Conservation (phyloP, 225 moss, liverwort and hornwort species). For the Physcomitrellopsis africana region DNA sequence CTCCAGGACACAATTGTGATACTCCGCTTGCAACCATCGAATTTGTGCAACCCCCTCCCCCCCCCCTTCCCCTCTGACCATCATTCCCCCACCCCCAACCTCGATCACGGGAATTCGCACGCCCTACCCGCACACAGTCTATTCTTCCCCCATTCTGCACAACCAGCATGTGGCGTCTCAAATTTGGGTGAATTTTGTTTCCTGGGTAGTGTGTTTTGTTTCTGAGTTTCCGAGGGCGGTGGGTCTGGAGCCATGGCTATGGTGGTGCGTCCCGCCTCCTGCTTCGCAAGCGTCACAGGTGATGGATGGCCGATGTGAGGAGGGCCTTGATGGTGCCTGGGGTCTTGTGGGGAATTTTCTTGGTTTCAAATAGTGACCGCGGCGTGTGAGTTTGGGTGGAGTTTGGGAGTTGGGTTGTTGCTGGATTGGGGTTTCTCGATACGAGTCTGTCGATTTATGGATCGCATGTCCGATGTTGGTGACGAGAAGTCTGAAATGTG, state of each 20-base stretch:
- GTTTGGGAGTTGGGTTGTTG: not conserved
- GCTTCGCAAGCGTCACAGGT: constrained; percentile 32
- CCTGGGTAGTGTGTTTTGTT: not conserved
- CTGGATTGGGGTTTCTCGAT: constrained; percentile 32
- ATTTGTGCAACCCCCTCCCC: not conserved
- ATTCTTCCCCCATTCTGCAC: not conserved
- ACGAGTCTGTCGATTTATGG: not conserved
- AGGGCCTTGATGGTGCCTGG: not conserved
- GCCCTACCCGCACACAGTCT: not conserved
- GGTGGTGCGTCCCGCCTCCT: constrained; percentile 35
- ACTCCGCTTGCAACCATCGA: not conserved
- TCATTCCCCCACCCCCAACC: not conserved
- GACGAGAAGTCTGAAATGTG: not conserved
- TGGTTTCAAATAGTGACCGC: not conserved
- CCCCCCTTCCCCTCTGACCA: not conserved
- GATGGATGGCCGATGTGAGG: not conserved
- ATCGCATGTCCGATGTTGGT: not conserved
- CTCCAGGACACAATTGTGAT: constrained; percentile 30
- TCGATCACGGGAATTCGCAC: not conserved
- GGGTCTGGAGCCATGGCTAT: constrained; percentile 28
- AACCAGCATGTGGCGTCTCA: constrained; percentile 11
- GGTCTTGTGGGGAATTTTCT: not conserved
- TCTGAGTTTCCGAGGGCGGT: not conserved
- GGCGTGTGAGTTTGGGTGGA: not conserved
- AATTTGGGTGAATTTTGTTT: not conserved